Conservation (phyloP, 2,329 filamentous ascomycete species). For the Truncatella angustata region DNA sequence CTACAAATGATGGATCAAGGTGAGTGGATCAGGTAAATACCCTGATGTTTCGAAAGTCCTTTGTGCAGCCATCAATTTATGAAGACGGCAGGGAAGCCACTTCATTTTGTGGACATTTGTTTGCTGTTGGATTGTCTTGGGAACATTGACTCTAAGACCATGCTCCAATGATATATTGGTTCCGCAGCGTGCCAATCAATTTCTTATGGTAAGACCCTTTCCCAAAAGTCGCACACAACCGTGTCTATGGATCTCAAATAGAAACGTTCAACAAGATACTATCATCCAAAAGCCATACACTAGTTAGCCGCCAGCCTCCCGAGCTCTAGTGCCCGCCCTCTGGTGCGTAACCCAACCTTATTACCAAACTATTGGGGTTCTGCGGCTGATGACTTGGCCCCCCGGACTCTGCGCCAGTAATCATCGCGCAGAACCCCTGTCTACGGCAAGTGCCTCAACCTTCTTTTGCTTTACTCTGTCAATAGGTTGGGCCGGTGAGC, state of each 20-base stretch:
- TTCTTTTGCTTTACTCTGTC: neutral
- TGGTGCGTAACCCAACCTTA: neutral
- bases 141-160: too few relatives aligned
- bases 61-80: neutral
- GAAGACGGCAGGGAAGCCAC: too few relatives aligned
- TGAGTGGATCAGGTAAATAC: neutral
- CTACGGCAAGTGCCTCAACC: neutral
- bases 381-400: neutral
- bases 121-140: too few relatives aligned
- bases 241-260: too few relatives aligned
- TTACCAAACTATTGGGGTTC: neutral
- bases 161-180: too few relatives aligned
- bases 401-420: too few relatives aligned
- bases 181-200: too few relatives aligned
- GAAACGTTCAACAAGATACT: too few relatives aligned
- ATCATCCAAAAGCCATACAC: neutral
- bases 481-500: neutral
- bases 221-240: too few relatives aligned
- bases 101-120: too few relatives aligned
- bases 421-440: too few relatives aligned
- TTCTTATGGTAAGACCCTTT: too few relatives aligned
- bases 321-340: neutral
- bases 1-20: conserved; percentile 5
- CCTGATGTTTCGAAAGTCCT: neutral
- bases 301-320: neutral